Percentiles rank a stretch among this genome's conserved stretches.
phyloP scores from a whole-genome alignment of 371 early-diverging fungal species.

The Lichtheimia ornata region DNA sequence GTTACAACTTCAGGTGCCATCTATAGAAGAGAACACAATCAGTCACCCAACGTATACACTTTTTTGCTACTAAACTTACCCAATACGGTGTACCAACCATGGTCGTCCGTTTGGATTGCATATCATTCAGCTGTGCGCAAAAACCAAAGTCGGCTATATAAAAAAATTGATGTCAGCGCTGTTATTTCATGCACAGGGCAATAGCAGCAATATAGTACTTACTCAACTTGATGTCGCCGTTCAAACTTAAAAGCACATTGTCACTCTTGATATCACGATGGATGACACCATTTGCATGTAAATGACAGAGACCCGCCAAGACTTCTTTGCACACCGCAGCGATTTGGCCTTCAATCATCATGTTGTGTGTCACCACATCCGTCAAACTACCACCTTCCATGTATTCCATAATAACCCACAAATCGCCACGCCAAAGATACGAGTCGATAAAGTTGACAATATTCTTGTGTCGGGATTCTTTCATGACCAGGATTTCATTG shows the following conservation, averaged over 20 bases:
- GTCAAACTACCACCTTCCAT: conserved; percentile 97
- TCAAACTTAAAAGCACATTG: conserved; percentile 85
- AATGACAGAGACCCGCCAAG: conserved; percentile 85
- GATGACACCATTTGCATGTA: conserved; percentile 94
- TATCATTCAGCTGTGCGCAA: conserved; percentile 88
- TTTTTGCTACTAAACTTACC: conserved; percentile 16
- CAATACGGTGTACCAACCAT: conserved; percentile 95
- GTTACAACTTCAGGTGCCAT: conserved; percentile 97
- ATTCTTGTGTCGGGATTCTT: conserved; percentile 86
- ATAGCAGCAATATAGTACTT: conserved; percentile 28
- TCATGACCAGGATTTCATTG: conserved; percentile 96
- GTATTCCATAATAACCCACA: conserved; percentile 97
- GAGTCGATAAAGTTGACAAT: conserved; percentile 97
- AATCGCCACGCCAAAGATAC: conserved; percentile 84
- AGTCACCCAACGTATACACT: not conserved
- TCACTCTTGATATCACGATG: conserved; percentile 98
- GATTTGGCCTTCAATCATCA: conserved; percentile 95
- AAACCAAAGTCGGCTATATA: conserved; percentile 90
- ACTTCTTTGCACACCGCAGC: conserved; percentile 91
- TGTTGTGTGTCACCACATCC: conserved; percentile 87
- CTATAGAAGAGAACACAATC: conserved; percentile 22
- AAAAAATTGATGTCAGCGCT: not conserved
- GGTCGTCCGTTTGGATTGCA: conserved; percentile 80
- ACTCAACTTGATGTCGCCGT: conserved; percentile 92
- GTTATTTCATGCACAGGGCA: not conserved